These are phyloP conservation scores for Elsinoe arachidis DNA, from an alignment of 2,329 filamentous ascomycete genomes.

Conservation along the genomic window DNA sequence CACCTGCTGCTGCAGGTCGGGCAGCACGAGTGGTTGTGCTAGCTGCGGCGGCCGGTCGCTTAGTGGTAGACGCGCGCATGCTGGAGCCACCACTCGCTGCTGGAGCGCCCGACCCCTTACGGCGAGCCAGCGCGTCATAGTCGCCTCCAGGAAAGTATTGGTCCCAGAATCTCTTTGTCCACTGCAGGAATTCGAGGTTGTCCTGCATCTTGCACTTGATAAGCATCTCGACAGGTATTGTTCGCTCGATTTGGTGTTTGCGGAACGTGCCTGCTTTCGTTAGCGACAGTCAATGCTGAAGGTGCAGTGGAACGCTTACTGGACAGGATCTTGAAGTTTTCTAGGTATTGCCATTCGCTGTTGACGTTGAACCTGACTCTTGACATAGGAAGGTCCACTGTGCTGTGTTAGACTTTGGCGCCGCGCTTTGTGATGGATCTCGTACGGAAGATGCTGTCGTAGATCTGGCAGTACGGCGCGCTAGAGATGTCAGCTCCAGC, in stretches of 20 bases:
- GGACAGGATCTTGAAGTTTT: constrained; percentile 97
- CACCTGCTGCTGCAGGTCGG: constrained; percentile 31
- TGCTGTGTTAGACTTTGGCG: constrained; percentile 9
- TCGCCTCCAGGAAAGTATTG: constrained; percentile 96
- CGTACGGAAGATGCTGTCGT: constrained; percentile 89
- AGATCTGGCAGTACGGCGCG: constrained; percentile 91
- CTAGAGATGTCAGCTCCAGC: constrained; percentile 39
- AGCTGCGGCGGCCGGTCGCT: constrained; percentile 42
- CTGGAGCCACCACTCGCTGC: constrained; percentile 41
- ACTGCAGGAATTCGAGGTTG: constrained; percentile 97
- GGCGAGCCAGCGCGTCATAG: constrained; percentile 79
- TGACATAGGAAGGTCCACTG: constrained; percentile 83
- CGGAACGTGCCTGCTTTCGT: constrained; percentile 64
- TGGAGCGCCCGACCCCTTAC: constrained; percentile 65
- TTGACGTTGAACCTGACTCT: constrained; percentile 98
- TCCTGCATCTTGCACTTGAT: constrained; percentile 99
- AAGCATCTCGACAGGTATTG: constrained; percentile 77
- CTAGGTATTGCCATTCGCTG: constrained; percentile 91
- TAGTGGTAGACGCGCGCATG: constrained; percentile 46
- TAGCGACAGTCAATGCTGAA: background rate
- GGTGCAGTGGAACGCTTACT: constrained; percentile 49
- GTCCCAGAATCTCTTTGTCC: constrained; percentile 95
- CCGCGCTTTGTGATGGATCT: constrained; percentile 14
- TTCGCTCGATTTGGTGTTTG: constrained; percentile 80
- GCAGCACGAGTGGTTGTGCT: constrained; percentile 33